These are phyloP conservation scores for Nymphaea colorata DNA, from an alignment of 164 flowering plant genomes.

Conservation along the genomic window DNA sequence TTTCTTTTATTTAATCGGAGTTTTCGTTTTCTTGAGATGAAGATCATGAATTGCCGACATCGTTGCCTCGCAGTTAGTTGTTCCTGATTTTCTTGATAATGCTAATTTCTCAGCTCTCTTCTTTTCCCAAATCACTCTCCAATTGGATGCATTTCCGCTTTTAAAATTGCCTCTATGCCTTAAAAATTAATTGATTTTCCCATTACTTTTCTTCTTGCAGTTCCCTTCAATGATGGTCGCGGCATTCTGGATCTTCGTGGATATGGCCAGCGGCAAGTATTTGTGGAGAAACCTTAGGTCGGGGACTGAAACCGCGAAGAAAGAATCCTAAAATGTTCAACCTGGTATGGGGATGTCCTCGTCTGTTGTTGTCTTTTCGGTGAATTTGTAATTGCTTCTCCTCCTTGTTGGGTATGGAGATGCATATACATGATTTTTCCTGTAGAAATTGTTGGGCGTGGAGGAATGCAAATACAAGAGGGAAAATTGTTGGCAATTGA, in stretches of 20 bases:
- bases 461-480: not conserved
- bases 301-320: not conserved
- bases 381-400: not conserved
- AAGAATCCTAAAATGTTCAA: not conserved
- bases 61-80: too few relatives aligned
- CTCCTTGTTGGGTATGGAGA: not conserved
- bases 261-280: constrained; percentile 77
- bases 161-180: too few relatives aligned
- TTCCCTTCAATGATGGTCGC: not conserved
- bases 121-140: too few relatives aligned
- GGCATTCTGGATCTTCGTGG: constrained; percentile 63
- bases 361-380: not conserved
- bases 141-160: too few relatives aligned
- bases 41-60: too few relatives aligned
- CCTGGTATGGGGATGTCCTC: not conserved
- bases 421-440: not conserved
- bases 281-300: constrained; percentile 53
- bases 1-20: not conserved
- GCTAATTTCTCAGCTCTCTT: too few relatives aligned
- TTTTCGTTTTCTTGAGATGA: not conserved
- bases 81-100: too few relatives aligned
- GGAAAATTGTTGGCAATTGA: not conserved
- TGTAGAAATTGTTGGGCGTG: not conserved
- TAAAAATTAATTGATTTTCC: too few relatives aligned
- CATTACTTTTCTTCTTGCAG: not conserved